Percentiles rank a stretch among this genome's conserved stretches.
Evolutionary conservation across 2,329 filamentous ascomycete species (phyloP).

Genomic region (Metarhizium robertsii): DNA sequence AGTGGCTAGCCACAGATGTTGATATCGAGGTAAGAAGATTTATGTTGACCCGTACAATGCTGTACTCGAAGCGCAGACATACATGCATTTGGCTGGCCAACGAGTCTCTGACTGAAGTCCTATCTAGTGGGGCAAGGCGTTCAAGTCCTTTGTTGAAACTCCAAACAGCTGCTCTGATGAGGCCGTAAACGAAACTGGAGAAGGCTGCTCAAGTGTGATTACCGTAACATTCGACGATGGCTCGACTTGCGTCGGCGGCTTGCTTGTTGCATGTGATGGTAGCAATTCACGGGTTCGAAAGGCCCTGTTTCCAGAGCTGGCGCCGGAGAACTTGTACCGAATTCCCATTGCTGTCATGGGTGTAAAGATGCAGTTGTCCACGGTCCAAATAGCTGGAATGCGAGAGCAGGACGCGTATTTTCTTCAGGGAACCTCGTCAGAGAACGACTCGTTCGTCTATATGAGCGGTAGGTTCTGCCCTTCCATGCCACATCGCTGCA

Average conservation of each 20-base stretch:
- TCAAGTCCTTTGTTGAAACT: conserved; percentile 7
- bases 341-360: conserved; percentile 42
- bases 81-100: too few relatives aligned
- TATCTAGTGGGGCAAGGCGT: conserved; percentile 29
- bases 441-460: conserved; percentile 41
- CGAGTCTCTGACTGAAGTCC: not conserved
- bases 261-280: conserved; percentile 44
- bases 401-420: conserved; percentile 42
- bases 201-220: conserved; percentile 14
- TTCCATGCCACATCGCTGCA: not conserved
- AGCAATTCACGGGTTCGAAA: conserved; percentile 33
- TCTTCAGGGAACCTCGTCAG: conserved; percentile 43
- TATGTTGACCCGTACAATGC: not conserved
- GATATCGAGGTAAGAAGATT: conserved; percentile 31
- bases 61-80: too few relatives aligned
- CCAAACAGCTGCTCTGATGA: conserved; percentile 14
- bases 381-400: conserved; percentile 31
- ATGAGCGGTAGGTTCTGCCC: conserved; percentile 32
- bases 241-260: conserved; percentile 26
- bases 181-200: conserved; percentile 15
- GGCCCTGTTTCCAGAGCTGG: conserved; percentile 22
- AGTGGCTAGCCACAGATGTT: conserved; percentile 34
- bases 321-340: conserved; percentile 17
- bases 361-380: conserved; percentile 29
- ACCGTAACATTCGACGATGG: conserved; percentile 38